Evolutionary conservation across 306 rosid species (phyloP), one percentile per base, ranked within the genome.

Genomic region (Luffa aegyptiaca): DNA sequence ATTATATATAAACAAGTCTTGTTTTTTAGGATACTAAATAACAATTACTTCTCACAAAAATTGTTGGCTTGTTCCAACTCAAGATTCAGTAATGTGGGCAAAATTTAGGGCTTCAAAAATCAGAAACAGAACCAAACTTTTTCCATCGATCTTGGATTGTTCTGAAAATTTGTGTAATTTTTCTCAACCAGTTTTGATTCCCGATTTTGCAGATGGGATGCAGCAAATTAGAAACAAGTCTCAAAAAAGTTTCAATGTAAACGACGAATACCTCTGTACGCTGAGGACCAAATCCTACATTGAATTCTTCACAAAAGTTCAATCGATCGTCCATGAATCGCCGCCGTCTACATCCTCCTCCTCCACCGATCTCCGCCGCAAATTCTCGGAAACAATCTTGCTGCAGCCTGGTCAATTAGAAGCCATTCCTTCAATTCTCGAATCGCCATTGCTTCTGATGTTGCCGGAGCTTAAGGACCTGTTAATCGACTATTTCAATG

Each of bases 351-450:
- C 18, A 46, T 48, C 77, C 44, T 73, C 44, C 16, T n/a, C 75
- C 61, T 3, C 45, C n/a, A 0, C 51, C 52, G 33, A 17, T 16
- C 31, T 35, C 17, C 12, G 74, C 49, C 14, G 74, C 14, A 41
- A 10, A 72, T 82, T 86, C n/a, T 78, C 88, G 73, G 18, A 45
- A 45, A n/a, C 76, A 11, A 44, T 79, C 48, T 83, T 88, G 64
- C 87, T 89, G 26, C 93, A 91, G 81, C 90, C 90, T 12, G 42
- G 58, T 72, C 93, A 86, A 16, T 13, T 63, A 85, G 88, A 88
- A 78, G 48, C 88, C 41, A 86, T 85, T 48, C 61, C 84, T 10
- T 78, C 76, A 1, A 83, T 91, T 76, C 75, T 89, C 41, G 84
- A 89, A 35, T 84, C 88, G 35, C n/a, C 84, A 68, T 70, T 63